Percentiles rank a stretch among this genome's conserved stretches.
Conservation (phyloP, 2,329 filamentous ascomycete genomes). For the Claviceps sorghi region DNA sequence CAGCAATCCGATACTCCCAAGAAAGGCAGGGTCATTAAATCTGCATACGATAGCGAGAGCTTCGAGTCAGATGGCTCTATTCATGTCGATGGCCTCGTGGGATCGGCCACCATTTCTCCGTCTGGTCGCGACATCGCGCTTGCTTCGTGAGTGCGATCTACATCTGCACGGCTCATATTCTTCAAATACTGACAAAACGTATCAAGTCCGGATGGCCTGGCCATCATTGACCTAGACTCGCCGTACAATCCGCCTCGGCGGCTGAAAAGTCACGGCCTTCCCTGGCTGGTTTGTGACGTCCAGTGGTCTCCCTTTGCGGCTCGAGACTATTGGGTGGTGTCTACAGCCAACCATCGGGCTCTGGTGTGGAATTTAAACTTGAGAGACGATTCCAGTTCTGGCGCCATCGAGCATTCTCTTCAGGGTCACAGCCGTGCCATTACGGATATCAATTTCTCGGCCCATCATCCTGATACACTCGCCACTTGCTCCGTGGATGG, state of each 20-base stretch:
- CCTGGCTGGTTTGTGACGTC: constrained; percentile 92
- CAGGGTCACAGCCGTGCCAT: constrained; percentile 76
- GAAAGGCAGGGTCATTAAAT: constrained; percentile 46
- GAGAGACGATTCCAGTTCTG: constrained; percentile 53
- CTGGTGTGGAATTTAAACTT: constrained; percentile 85
- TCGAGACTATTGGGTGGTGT: constrained; percentile 85
- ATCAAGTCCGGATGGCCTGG: constrained; percentile 60
- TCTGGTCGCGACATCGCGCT: constrained; percentile 81
- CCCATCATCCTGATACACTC: constrained; percentile 76
- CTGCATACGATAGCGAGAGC: constrained; percentile 70
- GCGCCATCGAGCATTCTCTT: constrained; percentile 71
- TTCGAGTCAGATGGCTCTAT: constrained; percentile 78
- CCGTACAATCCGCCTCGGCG: constrained; percentile 77
- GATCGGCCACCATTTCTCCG: constrained; percentile 84
- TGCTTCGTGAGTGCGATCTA: constrained; percentile 45
- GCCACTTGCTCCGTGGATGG: constrained; percentile 88
- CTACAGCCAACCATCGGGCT: constrained; percentile 87
- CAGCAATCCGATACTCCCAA: constrained; percentile 30
- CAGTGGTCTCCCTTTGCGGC: constrained; percentile 92
- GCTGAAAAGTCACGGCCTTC: constrained; percentile 64
- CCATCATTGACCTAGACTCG: constrained; percentile 83
- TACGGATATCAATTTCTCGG: constrained; percentile 92
- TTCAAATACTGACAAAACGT: constrained; percentile 8
- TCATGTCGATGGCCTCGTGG: constrained; percentile 65
- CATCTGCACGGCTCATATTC: constrained; percentile 8